These are phyloP conservation scores for Acrocalymma vagum DNA, from an alignment of 2,329 filamentous ascomycete genomes.

Conservation along the genomic window DNA sequence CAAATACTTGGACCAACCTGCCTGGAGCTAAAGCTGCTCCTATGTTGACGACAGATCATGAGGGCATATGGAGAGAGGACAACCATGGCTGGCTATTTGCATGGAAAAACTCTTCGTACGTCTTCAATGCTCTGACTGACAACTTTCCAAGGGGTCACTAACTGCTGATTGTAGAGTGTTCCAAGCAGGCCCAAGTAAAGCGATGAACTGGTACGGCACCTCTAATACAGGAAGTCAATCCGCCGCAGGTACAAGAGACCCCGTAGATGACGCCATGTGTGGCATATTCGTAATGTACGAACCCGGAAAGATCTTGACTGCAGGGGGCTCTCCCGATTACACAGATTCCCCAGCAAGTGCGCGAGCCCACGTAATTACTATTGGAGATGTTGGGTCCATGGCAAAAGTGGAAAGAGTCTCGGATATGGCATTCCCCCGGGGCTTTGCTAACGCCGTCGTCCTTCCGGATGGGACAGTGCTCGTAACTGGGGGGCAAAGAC, in stretches of 20 bases:
- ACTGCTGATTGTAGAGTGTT: too few species aligned
- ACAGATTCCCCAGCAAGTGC: constrained; percentile 27
- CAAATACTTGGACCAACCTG: constrained; percentile 29
- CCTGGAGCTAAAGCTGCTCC: constrained; percentile 23
- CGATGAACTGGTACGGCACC: constrained; percentile 37
- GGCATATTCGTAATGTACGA: constrained; percentile 36
- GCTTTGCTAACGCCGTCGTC: constrained; percentile 32
- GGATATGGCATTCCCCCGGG: constrained; percentile 33
- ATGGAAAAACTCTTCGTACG: constrained; percentile 28
- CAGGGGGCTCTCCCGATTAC: constrained; percentile 33
- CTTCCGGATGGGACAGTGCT: constrained; percentile 36
- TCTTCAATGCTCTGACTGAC: too few species aligned
- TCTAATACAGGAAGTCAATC: constrained; percentile 23
- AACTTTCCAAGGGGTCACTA: too few species aligned
- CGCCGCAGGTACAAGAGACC: constrained; percentile 28
- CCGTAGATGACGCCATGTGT: constrained; percentile 30
- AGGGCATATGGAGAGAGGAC: constrained; percentile 33
- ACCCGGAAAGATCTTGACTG: constrained; percentile 33
- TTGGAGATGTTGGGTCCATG: constrained; percentile 21
- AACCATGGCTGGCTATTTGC: constrained; percentile 34
- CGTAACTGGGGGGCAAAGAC: constrained; percentile 34
- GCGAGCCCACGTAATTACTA: constrained; percentile 32
- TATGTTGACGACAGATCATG: constrained; percentile 29
- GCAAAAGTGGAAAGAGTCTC: constrained; percentile 30
- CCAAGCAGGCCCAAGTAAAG: constrained; percentile 31